A percentile compares a stretch with the other conserved stretches of the same genome.
Conservation (phyloP, 106 monocot species). For the Dioscorea alata region DNA sequence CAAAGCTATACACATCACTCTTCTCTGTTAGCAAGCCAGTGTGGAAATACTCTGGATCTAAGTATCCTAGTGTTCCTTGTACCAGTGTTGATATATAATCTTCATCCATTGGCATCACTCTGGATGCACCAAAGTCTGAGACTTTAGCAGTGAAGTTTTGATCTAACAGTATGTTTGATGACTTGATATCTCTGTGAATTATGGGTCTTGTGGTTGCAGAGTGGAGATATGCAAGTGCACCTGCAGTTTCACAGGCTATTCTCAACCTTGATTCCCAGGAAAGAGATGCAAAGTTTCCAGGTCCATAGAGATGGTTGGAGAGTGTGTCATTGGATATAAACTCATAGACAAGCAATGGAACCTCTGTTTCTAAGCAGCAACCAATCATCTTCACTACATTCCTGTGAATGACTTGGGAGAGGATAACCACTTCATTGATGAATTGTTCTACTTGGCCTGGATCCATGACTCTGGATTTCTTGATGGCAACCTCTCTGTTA, state of each 20-base stretch:
- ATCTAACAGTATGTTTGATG: constrained; percentile 37
- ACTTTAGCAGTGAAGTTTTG: constrained; percentile 36
- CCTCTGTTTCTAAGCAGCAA: constrained; percentile 39
- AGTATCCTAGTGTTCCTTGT: constrained; percentile 35
- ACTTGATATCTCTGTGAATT: constrained; percentile 46
- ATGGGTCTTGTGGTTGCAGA: constrained; percentile 23
- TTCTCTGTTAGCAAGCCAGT: constrained; percentile 26
- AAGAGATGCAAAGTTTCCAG: neutral
- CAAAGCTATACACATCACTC: constrained; percentile 63
- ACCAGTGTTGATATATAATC: constrained; percentile 30
- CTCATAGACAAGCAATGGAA: constrained; percentile 53
- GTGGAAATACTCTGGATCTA: constrained; percentile 45
- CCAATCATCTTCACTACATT: constrained; percentile 42
- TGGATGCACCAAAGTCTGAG: constrained; percentile 49
- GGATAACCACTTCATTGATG: constrained; percentile 40
- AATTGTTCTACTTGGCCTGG: constrained; percentile 37
- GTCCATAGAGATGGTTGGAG: constrained; percentile 20
- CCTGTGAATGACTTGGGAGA: constrained; percentile 31
- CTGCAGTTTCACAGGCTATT: constrained; percentile 8
- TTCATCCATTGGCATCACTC: constrained; percentile 20
- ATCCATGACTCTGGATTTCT: constrained; percentile 31
- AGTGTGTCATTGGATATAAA: constrained; percentile 48
- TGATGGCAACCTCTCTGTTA: constrained; percentile 32
- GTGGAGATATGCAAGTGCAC: constrained; percentile 41
- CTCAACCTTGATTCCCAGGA: constrained; percentile 26